Percentiles rank a stretch among this genome's conserved stretches.
Conservation (phyloP, 2,329 filamentous ascomycete species). For the Cladosporium sp. region DNA sequence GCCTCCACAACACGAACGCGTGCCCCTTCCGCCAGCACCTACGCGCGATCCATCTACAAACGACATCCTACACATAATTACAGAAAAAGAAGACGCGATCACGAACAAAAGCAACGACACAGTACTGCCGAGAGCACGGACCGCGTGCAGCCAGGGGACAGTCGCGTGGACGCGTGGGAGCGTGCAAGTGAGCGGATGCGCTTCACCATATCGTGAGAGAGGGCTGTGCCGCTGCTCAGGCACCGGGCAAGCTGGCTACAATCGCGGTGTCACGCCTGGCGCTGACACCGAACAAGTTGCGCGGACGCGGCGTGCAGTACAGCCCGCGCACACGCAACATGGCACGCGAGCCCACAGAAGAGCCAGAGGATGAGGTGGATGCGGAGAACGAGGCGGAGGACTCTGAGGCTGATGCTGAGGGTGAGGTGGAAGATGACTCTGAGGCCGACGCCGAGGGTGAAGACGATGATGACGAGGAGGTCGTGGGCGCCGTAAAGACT, state of each 20-base stretch:
- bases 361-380: conserved; percentile 23
- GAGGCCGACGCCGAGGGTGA: conserved; percentile 34
- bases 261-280: conserved; percentile 26
- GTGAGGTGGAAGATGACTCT: conserved; percentile 41
- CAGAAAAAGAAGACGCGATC: conserved; percentile 1
- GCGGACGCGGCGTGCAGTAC: conserved; percentile 30
- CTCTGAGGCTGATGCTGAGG: conserved; percentile 19
- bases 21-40: neutral
- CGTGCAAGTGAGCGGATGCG: conserved; percentile 4
- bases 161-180: neutral
- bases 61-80: neutral
- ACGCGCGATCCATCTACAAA: neutral
- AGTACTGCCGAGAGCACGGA: too few relatives aligned
- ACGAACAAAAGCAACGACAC: neutral
- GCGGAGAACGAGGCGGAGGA: conserved; percentile 34
- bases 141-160: neutral
- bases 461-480: conserved; percentile 39
- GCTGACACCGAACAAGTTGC: conserved; percentile 28
- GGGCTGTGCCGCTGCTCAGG: conserved; percentile 8
- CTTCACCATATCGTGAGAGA: neutral
- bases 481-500: conserved; percentile 33
- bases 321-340: conserved; percentile 13
- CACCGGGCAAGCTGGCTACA: conserved; percentile 26
- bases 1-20: conserved; percentile 4
- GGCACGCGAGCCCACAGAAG: conserved; percentile 26